These are phyloP conservation scores for Antrodiella citrinella DNA, from an alignment of 768 basidiomycete genomes.

Conservation along the genomic window DNA sequence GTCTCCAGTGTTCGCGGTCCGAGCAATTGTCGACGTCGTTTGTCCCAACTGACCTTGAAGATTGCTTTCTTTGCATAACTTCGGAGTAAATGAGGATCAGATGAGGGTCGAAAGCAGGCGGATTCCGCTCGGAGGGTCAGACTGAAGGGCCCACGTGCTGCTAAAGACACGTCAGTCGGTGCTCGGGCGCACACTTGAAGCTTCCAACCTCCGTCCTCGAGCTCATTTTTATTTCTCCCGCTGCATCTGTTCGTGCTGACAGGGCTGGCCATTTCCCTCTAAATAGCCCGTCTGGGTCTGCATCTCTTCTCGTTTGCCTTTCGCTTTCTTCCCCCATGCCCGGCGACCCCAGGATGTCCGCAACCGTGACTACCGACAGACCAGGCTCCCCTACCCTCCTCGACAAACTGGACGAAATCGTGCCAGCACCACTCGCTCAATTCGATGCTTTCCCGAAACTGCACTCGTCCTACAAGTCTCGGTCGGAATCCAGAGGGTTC, in stretches of 20 bases:
- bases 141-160: background rate
- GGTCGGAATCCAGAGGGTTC: constrained; percentile 74
- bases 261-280: constrained; percentile 1
- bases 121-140: background rate
- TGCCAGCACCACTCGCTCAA: constrained; percentile 55
- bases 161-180: constrained; percentile 14
- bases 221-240: background rate
- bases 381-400: constrained; percentile 30
- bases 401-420: constrained; percentile 54
- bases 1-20: too few species aligned
- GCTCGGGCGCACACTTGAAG: background rate
- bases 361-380: constrained; percentile 4
- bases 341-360: background rate
- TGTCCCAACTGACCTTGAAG: too few species aligned
- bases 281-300: constrained; percentile 1
- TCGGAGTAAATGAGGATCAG: constrained; percentile 10
- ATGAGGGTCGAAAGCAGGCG: background rate
- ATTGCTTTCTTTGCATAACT: too few species aligned
- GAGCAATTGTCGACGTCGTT: too few species aligned
- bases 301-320: background rate
- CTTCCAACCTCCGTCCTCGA: background rate
- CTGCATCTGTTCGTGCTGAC: constrained; percentile 4
- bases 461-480: constrained; percentile 70
- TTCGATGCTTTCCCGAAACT: constrained; percentile 89
- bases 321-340: background rate